Evolutionary conservation across 306 rosid species (phyloP).

Genomic region (Pterocarpus santalinus): DNA sequence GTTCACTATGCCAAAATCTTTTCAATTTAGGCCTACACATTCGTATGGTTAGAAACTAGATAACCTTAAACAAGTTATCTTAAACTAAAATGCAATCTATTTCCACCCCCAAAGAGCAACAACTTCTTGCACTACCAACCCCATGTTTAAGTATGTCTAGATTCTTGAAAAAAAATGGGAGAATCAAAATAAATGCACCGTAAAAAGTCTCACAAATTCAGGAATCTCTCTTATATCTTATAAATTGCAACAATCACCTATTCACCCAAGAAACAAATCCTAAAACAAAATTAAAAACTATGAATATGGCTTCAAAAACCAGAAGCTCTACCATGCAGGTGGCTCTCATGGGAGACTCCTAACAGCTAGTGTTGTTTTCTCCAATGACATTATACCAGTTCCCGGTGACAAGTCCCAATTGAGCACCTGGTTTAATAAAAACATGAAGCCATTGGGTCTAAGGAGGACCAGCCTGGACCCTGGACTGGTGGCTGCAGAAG

Average conservation of each 20-base stretch:
- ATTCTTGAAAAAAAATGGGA: neutral
- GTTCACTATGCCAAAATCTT: neutral
- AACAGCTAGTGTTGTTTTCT: slow-evolving; percentile 12
- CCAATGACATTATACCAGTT: slow-evolving; percentile 27
- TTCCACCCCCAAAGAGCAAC: neutral
- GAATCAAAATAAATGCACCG: slow-evolving; percentile 16
- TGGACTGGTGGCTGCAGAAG: slow-evolving; percentile 57
- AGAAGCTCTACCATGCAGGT: slow-evolving; percentile 14
- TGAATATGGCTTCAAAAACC: slow-evolving; percentile 46
- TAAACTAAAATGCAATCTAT: neutral
- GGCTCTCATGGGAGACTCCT: slow-evolving; percentile 27
- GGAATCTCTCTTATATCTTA: neutral
- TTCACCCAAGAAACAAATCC: neutral
- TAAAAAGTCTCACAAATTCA: neutral
- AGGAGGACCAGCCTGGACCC: slow-evolving; percentile 52
- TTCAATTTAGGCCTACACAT: neutral
- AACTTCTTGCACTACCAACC: neutral
- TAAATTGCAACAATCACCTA: slow-evolving; percentile 23
- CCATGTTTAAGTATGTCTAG: neutral
- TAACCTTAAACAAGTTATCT: too few relatives aligned
- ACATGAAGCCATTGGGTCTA: slow-evolving; percentile 11
- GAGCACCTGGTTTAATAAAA: slow-evolving; percentile 51
- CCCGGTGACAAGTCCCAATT: slow-evolving; percentile 47
- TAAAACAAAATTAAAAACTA: neutral
- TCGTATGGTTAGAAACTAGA: neutral